Evolutionary conservation across 495 filamentous ascomycete genomes (phyloP).

Genomic region (Melanomma pulvis-pyrius): DNA sequence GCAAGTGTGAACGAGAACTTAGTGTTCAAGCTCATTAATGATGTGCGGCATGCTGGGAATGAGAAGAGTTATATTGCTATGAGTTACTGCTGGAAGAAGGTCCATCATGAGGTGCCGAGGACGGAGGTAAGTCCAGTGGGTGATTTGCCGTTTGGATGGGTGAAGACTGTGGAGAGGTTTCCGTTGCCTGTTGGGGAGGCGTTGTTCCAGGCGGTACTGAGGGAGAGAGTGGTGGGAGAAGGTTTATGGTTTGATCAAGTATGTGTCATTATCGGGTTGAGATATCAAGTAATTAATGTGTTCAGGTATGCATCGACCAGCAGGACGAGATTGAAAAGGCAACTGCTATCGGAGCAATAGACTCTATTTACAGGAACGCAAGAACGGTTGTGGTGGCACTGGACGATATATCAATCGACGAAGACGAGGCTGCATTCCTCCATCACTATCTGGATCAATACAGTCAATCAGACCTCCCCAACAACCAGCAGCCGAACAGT

Average conservation of each 20-base stretch:
- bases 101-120: not conserved
- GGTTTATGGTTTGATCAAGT: conserved; percentile 37
- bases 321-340: conserved; percentile 41
- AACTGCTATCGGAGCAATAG: conserved; percentile 42
- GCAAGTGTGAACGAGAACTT: not conserved
- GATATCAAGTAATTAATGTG: not conserved
- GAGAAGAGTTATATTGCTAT: conserved; percentile 20
- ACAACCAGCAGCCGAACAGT: conserved; percentile 26
- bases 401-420: conserved; percentile 38
- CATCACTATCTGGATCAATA: conserved; percentile 39
- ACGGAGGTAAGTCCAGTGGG: conserved; percentile 11
- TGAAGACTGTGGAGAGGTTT: conserved; percentile 30
- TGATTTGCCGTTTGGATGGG: conserved; percentile 35
- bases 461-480: conserved; percentile 10
- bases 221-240: conserved; percentile 20
- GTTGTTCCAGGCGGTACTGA: conserved; percentile 31
- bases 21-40: conserved; percentile 27
- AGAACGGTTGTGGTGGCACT: conserved; percentile 41
- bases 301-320: conserved; percentile 44
- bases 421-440: conserved; percentile 33
- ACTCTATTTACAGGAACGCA: conserved; percentile 44
- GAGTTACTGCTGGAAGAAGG: conserved; percentile 34
- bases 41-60: conserved; percentile 10
- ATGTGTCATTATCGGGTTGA: not conserved
- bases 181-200: conserved; percentile 18